A percentile compares a stretch with the other conserved stretches of the same genome.
Evolutionary conservation across 2,329 filamentous ascomycete genomes (phyloP).

Genomic region (Aureobasidium sp.): DNA sequence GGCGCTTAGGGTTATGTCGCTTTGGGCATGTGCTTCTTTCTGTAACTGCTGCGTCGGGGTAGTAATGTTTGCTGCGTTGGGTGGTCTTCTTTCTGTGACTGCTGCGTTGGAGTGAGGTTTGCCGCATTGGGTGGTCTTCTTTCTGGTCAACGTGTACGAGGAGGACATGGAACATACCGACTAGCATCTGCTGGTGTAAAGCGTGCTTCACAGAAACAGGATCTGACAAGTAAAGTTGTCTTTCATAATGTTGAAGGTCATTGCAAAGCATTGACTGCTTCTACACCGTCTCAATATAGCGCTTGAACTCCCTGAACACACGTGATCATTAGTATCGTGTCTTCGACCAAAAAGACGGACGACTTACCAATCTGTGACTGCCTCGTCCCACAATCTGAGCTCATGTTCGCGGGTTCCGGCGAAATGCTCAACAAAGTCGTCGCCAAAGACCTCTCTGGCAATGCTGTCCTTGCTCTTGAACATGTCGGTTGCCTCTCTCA

Average conservation of each 20-base stretch:
- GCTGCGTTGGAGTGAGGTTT: too few relatives aligned
- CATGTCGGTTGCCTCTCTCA: conserved; percentile 73
- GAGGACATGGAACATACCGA: background rate
- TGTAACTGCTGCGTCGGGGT: background rate
- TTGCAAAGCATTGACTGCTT: background rate
- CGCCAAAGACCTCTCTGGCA: conserved; percentile 87
- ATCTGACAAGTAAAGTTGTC: background rate
- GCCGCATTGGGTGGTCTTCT: background rate
- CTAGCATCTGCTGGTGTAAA: too few relatives aligned
- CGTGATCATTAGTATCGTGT: conserved; percentile 1
- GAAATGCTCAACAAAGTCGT: conserved; percentile 94
- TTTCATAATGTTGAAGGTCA: background rate
- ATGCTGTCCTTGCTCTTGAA: conserved; percentile 74
- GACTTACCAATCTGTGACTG: conserved; percentile 89
- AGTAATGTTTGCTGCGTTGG: background rate
- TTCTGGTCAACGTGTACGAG: background rate
- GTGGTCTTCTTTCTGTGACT: background rate
- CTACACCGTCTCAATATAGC: conserved; percentile 31
- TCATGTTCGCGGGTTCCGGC: conserved; percentile 90
- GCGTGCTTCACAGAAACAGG: background rate
- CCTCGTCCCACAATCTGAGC: conserved; percentile 83
- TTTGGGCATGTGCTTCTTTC: background rate
- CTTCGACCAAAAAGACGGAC: background rate
- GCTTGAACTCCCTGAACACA: conserved; percentile 26
- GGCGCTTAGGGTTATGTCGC: background rate